Percentiles rank a stretch among this genome's conserved stretches.
Conservation (phyloP, 176 grass and related monocot species). For the Bonia amplexicaulis region DNA sequence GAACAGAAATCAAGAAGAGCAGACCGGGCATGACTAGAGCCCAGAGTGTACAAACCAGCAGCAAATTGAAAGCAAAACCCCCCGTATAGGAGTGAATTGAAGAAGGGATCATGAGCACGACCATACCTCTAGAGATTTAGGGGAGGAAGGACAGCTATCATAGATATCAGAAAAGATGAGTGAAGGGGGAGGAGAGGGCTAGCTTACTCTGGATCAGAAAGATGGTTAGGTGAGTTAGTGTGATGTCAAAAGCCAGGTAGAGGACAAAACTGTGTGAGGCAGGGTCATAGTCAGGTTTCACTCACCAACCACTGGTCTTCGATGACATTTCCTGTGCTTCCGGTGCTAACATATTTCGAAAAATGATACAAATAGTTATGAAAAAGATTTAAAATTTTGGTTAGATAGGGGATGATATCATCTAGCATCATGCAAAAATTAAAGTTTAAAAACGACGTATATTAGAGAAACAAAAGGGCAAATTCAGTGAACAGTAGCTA, state of each 20-base stretch:
- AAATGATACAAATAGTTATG: too few species aligned
- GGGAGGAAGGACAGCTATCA: not conserved
- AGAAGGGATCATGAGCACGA: not conserved
- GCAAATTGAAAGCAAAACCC: not conserved
- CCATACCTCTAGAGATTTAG: conserved; percentile 22
- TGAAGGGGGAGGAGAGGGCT: not conserved
- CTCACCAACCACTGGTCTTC: not conserved
- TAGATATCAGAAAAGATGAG: not conserved
- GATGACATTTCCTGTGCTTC: too few species aligned
- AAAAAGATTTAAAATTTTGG: too few species aligned
- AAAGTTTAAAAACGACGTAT: too few species aligned
- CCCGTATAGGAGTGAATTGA: not conserved
- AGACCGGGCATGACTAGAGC: not conserved
- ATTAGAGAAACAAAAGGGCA: too few species aligned
- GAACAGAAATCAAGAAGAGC: conserved; percentile 10
- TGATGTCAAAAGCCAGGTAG: conserved; percentile 19
- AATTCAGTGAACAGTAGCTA: too few species aligned
- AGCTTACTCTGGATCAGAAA: not conserved
- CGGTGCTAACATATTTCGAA: too few species aligned
- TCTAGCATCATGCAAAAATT: too few species aligned
- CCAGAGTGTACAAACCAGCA: not conserved
- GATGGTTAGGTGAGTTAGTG: not conserved
- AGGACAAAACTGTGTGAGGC: not conserved
- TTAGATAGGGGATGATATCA: too few species aligned
- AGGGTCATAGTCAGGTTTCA: not conserved